Base-by-base conservation (phyloP, 352 stramenopile species). In the Aphanomyces stellatus region DNA sequence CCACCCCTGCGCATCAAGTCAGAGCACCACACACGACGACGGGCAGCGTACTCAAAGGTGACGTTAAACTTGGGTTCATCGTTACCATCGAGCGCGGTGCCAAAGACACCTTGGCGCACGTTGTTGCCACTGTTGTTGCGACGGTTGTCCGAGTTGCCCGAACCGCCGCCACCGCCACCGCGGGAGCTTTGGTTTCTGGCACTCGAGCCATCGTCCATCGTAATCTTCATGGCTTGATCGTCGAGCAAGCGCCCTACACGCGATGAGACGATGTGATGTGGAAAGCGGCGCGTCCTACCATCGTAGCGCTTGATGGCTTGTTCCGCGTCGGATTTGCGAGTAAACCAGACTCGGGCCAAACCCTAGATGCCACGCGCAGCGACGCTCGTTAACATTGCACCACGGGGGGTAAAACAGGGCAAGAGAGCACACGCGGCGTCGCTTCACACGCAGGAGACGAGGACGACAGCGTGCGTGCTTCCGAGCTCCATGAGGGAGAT, bases 261-360 rank as follows among this genome's bases (percentile, higher is more conserved):
- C 60, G 30, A 51, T 64, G 13, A 64, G 37, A 10, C 3, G 19
- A 55, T 64, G 24, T 56, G 53, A 61, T 17, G 53, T 25, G 13
- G 30, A n/a, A n/a, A n/a, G 15, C 4, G 28, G 37, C 55, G 15
- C 40, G 0, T 53, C 67, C 2, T 67, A 92, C 83, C 83, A 37
- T 92, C 83, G 62, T 88, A 92, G 72, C 90, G 81, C 74, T 89
- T 90, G 68, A 92, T 86, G 22, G 83, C 80, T 72, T 88, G 88
- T 71, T 92, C 81, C 22, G 83, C 83, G 56, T 88, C 80, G 10
- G 74, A 76, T 46, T 77, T 78, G 53, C 79, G 82, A 31, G 71
- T 67, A 62, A 89, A 92, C 83, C 83, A 92, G 40, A 92, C 83
- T 43, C 81, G 83, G 37, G 83, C 81, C 40, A 89, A 81, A 56